These are phyloP conservation scores for Cryphonectria japonica DNA, from an alignment of 2,329 filamentous ascomycete genomes.

Conservation along the genomic window DNA sequence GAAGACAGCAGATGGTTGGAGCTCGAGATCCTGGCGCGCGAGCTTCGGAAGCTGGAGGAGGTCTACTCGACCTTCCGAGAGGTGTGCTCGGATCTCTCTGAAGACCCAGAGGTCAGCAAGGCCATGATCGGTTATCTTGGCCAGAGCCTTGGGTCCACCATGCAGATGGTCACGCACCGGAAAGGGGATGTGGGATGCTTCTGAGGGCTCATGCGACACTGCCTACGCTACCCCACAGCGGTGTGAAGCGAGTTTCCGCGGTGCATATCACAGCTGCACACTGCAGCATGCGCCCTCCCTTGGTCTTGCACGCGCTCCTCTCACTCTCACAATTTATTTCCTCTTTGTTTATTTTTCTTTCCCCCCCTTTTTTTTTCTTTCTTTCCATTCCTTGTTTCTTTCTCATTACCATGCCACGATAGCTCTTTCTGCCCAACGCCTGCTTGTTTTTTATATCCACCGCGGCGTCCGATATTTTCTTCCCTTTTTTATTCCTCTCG, in stretches of 20 bases:
- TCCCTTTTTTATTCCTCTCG: not conserved
- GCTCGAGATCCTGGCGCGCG: constrained; percentile 52
- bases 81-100: constrained; percentile 44
- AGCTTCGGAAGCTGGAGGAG: constrained; percentile 52
- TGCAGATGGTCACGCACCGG: constrained; percentile 46
- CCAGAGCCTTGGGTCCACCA: constrained; percentile 47
- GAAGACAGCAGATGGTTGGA: constrained; percentile 53
- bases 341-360: not conserved
- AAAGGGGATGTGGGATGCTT: constrained; percentile 40
- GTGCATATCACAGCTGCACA: not conserved
- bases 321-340: not conserved
- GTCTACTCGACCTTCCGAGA: constrained; percentile 50
- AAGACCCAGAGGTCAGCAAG: constrained; percentile 48
- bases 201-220: constrained; percentile 21
- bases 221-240: not conserved
- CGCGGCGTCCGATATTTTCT: no score
- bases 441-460: no score
- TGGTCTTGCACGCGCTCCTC: not conserved
- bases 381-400: not conserved
- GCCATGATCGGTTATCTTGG: constrained; percentile 52
- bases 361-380: not conserved
- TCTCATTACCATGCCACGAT: constrained; percentile 13
- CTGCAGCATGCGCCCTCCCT: not conserved
- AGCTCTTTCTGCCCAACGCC: not conserved
- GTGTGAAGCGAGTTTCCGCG: not conserved